phyloP scores from a whole-genome alignment of 305 asterid genomes.

The Ajuga reptans region DNA sequence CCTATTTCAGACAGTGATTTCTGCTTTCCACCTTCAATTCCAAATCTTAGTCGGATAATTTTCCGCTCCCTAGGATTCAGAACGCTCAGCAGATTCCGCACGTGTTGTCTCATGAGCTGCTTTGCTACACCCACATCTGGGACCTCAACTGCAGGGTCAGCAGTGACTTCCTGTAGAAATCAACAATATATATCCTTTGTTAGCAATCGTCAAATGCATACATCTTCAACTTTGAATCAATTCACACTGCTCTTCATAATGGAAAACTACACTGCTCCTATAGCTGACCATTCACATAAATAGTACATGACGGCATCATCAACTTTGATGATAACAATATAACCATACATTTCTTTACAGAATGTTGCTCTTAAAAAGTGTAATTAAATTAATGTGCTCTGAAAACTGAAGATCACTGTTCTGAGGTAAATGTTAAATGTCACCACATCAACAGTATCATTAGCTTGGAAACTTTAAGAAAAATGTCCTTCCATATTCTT shows the following conservation, averaged over 20 bases:
- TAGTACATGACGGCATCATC: too few species aligned
- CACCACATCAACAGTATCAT: not conserved
- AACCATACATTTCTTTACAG: not conserved
- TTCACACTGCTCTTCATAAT: too few species aligned
- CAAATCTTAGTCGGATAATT: slow-evolving; percentile 63
- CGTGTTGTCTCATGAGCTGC: slow-evolving; percentile 74
- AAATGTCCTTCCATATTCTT: too few species aligned
- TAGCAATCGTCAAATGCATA: not conserved
- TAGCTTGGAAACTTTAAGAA: not conserved
- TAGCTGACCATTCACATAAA: too few species aligned
- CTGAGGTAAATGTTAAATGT: not conserved
- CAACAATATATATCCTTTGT: not conserved
- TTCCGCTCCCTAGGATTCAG: slow-evolving; percentile 77
- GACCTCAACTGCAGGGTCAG: slow-evolving; percentile 54
- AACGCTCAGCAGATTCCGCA: slow-evolving; percentile 52
- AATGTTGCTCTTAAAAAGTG: not conserved
- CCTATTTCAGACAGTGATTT: slow-evolving; percentile 77
- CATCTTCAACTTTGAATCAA: not conserved
- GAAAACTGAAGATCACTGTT: not conserved
- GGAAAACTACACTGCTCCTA: not conserved
- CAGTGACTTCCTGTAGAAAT: slow-evolving; percentile 66
- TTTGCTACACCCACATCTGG: slow-evolving; percentile 50
- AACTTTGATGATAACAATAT: not conserved
- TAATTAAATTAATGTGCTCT: not conserved
- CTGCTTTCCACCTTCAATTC: slow-evolving; percentile 46